These are phyloP conservation scores for Penicillium cosmopolitanum DNA, from an alignment of 495 filamentous ascomycete species.

Conservation along the genomic window DNA sequence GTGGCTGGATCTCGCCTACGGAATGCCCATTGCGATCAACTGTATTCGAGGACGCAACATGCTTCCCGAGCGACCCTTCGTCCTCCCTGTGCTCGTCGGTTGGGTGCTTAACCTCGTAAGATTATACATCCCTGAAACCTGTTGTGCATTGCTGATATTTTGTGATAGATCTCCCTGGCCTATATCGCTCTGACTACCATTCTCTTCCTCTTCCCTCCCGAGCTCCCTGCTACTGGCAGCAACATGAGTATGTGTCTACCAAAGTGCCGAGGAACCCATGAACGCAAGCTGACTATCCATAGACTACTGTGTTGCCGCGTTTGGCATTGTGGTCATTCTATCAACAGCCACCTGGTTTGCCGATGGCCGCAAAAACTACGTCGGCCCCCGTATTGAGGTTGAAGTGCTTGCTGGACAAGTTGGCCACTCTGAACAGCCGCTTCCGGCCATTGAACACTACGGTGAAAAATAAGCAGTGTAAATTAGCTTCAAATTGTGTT, in stretches of 20 bases:
- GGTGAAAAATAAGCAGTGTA: conserved; percentile 5
- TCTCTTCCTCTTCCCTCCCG: conserved; percentile 76
- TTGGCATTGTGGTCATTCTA: conserved; percentile 68
- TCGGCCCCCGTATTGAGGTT: conserved; percentile 60
- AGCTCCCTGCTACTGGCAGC: conserved; percentile 63
- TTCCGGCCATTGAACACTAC: conserved; percentile 25
- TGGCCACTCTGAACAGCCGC: conserved; percentile 21
- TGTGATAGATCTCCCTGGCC: conserved; percentile 58
- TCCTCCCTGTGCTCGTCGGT: conserved; percentile 57
- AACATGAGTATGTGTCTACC: conserved; percentile 68
- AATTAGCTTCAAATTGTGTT: background rate
- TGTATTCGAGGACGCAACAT: conserved; percentile 65
- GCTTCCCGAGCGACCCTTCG: conserved; percentile 66
- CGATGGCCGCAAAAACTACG: conserved; percentile 74
- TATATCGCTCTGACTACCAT: conserved; percentile 73
- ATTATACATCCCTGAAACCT: background rate
- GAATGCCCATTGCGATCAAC: conserved; percentile 71
- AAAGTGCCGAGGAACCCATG: background rate
- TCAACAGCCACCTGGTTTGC: conserved; percentile 69
- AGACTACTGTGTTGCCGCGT: conserved; percentile 73
- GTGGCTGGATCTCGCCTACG: conserved; percentile 71
- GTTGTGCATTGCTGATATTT: conserved; percentile 2
- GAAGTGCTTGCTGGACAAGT: conserved; percentile 40
- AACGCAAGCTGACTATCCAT: conserved; percentile 13
- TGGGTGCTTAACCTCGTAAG: conserved; percentile 53